Conservation (phyloP, 805 yeast genomes). For the Nakazawaea ernobii region DNA sequence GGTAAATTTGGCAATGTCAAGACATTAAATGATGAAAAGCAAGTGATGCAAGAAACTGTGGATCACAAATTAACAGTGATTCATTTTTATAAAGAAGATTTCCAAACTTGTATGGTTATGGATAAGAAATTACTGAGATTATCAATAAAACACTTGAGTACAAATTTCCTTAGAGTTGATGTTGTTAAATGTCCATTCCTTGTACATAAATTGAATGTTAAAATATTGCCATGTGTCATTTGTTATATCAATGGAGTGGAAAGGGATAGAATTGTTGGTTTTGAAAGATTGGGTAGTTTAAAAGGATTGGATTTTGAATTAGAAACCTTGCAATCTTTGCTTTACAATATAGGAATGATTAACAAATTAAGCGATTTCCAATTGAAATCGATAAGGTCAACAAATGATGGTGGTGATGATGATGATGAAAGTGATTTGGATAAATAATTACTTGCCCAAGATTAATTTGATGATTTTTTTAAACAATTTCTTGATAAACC, state of each 20-base stretch:
- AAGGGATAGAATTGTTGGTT: slow-evolving; percentile 57
- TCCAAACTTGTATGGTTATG: slow-evolving; percentile 57
- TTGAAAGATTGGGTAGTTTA: slow-evolving; percentile 46
- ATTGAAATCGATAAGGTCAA: background rate
- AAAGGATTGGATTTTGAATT: slow-evolving; percentile 39
- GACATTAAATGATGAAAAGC: slow-evolving; percentile 45
- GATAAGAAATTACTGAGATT: slow-evolving; percentile 37
- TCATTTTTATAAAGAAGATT: slow-evolving; percentile 59
- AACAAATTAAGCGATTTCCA: slow-evolving; percentile 24
- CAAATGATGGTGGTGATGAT: slow-evolving; percentile 18
- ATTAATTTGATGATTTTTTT: background rate
- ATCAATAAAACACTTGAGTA: slow-evolving; percentile 52
- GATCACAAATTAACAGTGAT: slow-evolving; percentile 38
- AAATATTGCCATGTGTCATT: slow-evolving; percentile 67
- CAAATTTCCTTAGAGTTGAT: slow-evolving; percentile 47
- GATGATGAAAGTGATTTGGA: slow-evolving; percentile 35
- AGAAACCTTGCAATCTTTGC: slow-evolving; percentile 40
- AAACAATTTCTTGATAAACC: background rate
- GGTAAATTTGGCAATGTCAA: slow-evolving; percentile 38
- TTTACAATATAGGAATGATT: slow-evolving; percentile 28
- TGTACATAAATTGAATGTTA: slow-evolving; percentile 54
- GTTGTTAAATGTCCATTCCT: slow-evolving; percentile 71
- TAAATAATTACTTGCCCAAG: slow-evolving; percentile 15
- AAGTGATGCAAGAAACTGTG: slow-evolving; percentile 47
- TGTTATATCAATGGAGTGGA: slow-evolving; percentile 59